These are phyloP conservation scores for Boletus edulis DNA, from an alignment of 768 basidiomycete species.

Conservation along the genomic window DNA sequence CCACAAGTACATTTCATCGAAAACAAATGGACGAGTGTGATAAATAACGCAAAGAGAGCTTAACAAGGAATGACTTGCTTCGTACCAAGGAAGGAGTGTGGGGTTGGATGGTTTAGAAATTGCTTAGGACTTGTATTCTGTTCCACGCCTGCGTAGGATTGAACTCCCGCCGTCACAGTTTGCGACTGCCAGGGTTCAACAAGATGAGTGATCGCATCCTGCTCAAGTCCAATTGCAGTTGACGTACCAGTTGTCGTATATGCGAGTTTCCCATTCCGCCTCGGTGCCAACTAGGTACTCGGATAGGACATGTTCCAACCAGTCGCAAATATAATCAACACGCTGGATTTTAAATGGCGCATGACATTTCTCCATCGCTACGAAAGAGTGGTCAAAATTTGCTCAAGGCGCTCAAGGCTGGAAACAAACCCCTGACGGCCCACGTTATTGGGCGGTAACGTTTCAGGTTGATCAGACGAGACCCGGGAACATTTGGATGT, in stretches of 20 bases:
- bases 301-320: conserved; percentile 37
- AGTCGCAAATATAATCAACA: conserved; percentile 35
- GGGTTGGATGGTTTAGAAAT: not conserved
- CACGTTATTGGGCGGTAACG: conserved; percentile 38
- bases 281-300: conserved; percentile 27
- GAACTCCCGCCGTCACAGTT: not conserved
- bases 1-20: not conserved
- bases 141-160: too few relatives aligned
- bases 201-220: not conserved
- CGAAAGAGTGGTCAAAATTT: not conserved
- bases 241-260: conserved; percentile 30
- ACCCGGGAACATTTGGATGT: conserved; percentile 25
- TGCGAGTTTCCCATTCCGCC: conserved; percentile 25
- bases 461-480: conserved; percentile 37
- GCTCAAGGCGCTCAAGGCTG: not conserved
- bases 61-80: conserved; percentile 1
- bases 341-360: conserved; percentile 39
- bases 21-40: not conserved
- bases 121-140: not conserved
- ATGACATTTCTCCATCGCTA: conserved; percentile 49
- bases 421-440: conserved; percentile 39
- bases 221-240: not conserved
- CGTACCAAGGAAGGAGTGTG: not conserved
- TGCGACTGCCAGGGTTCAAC: conserved; percentile 9
- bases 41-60: not conserved